Conservation (phyloP, 306 rosid species). For the Pachyrhizus erosus region DNA sequence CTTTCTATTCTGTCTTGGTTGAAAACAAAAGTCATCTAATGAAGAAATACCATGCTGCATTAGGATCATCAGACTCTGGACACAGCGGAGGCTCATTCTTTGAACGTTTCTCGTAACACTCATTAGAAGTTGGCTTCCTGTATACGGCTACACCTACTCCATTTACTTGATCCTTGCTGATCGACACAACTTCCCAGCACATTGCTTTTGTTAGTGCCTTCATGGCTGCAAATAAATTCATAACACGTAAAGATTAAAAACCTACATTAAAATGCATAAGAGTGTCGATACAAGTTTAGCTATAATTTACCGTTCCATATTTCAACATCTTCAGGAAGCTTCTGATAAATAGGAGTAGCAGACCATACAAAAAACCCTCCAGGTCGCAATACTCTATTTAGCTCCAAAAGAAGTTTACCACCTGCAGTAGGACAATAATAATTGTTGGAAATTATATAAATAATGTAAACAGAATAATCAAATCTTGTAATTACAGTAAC, state of each 20-base stretch:
- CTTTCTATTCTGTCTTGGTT: not conserved
- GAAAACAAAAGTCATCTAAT: not conserved
- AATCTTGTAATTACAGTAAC: slow-evolving; percentile 7
- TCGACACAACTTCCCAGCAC: slow-evolving; percentile 87
- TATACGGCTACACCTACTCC: slow-evolving; percentile 84
- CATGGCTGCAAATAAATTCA: slow-evolving; percentile 74
- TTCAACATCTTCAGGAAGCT: slow-evolving; percentile 79
- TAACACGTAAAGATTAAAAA: slow-evolving; percentile 42
- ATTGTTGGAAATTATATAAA: not conserved
- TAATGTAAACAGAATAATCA: slow-evolving; percentile 24
- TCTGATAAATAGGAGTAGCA: slow-evolving; percentile 97
- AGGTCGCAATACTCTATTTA: slow-evolving; percentile 94
- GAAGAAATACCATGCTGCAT: slow-evolving; percentile 85
- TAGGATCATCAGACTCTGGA: slow-evolving; percentile 72
- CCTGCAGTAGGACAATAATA: slow-evolving; percentile 61
- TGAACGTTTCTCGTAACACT: slow-evolving; percentile 82
- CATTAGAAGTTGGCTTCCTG: slow-evolving; percentile 83
- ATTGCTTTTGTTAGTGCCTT: slow-evolving; percentile 73
- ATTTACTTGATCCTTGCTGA: slow-evolving; percentile 80
- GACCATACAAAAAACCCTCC: slow-evolving; percentile 99
- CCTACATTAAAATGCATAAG: slow-evolving; percentile 19
- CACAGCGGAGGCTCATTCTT: slow-evolving; percentile 82
- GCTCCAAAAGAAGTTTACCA: slow-evolving; percentile 97
- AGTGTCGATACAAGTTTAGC: slow-evolving; percentile 28
- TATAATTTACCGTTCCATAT: slow-evolving; percentile 82